Evolutionary conservation across 2,329 filamentous ascomycete genomes (phyloP).

Genomic region (Colletotrichum chlorophyti): DNA sequence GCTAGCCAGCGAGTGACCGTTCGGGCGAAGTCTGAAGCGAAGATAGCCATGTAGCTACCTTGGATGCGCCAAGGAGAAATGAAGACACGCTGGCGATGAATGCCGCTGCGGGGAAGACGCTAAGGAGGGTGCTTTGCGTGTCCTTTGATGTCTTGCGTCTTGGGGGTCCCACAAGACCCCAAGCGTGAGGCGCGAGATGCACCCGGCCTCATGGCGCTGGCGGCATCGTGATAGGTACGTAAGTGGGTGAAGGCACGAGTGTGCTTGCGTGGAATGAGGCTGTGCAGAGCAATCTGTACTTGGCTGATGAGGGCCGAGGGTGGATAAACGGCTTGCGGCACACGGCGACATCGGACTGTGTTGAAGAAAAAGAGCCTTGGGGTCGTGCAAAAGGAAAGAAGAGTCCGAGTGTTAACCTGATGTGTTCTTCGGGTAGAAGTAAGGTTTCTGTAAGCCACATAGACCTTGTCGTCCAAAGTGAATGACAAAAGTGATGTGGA

Average conservation of each 20-base stretch:
- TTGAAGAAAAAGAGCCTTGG: neutral
- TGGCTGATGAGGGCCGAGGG: neutral
- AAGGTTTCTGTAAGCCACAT: too few relatives aligned
- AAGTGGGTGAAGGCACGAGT: slow-evolving; percentile 6
- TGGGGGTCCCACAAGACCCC: neutral
- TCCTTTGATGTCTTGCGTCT: slow-evolving; percentile 7
- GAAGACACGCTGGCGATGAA: slow-evolving; percentile 4
- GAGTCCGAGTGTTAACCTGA: neutral
- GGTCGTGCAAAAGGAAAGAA: too few relatives aligned
- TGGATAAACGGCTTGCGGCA: neutral
- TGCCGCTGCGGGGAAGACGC: neutral
- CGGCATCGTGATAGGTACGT: slow-evolving; percentile 1
- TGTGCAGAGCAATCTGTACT: slow-evolving; percentile 15
- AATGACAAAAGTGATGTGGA: too few relatives aligned
- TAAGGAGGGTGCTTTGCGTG: slow-evolving; percentile 16
- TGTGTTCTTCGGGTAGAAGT: too few relatives aligned
- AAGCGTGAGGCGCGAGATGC: neutral
- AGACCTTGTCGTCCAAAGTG: too few relatives aligned
- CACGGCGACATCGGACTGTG: neutral
- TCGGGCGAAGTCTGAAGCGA: too few relatives aligned
- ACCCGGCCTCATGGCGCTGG: slow-evolving; percentile 17
- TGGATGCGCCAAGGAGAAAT: too few relatives aligned
- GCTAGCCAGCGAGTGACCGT: neutral
- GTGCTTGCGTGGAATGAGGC: slow-evolving; percentile 31
- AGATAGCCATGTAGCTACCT: too few relatives aligned